Base-by-base conservation (phyloP, 2,329 filamentous ascomycete genomes). In the Phaeomoniella chlamydospora region DNA sequence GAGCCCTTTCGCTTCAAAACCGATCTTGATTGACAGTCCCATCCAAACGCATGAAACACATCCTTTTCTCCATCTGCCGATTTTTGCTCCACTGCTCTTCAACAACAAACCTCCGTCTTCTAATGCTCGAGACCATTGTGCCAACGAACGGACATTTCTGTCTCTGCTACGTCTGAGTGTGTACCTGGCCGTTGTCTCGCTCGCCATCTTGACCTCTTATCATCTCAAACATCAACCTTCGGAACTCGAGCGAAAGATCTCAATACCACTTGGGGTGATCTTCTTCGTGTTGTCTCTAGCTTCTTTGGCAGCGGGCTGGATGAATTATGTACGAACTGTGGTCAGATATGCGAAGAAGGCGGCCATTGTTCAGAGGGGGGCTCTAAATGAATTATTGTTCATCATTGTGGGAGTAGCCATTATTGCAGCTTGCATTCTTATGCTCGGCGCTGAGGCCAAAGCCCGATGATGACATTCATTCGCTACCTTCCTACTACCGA, bases 131-230 rank as follows among this genome's bases (percentile, higher is more conserved):
- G 74, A 79, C 46, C 74, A 78, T 55, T 74, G 71, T 46, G 74
- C 74, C 15, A 77, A 77, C 42, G 74, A 79, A 50, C 64, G 74
- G 45, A 79, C 74, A 0, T 94, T 94, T 52, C 77, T 96, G 17
- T 90, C 88, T 2, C 94, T 90, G 70, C 74, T 96, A 14, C 77
- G 87, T 3, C 71, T 96, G 2, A 78, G 82, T 18, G 74, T 94
- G 47, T 94, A 94, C 62, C 87, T 96, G 72, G 77, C 85, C 44
- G 68, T 98, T 35, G 85, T 96, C 5, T 75, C 83, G 17, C 73
- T 93, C 18, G 88, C 90, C 35, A 94, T 98, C 45, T 77, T 93
- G 6, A 68, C 94, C 35, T 93, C 84, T 11, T 98, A 98, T 56
- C 88, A 98, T 52, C 69, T 98, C 34, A 87, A 86, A 51, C 65